Conservation (phyloP, 306 rosid genomes). For the Castanopsis chinensis region DNA sequence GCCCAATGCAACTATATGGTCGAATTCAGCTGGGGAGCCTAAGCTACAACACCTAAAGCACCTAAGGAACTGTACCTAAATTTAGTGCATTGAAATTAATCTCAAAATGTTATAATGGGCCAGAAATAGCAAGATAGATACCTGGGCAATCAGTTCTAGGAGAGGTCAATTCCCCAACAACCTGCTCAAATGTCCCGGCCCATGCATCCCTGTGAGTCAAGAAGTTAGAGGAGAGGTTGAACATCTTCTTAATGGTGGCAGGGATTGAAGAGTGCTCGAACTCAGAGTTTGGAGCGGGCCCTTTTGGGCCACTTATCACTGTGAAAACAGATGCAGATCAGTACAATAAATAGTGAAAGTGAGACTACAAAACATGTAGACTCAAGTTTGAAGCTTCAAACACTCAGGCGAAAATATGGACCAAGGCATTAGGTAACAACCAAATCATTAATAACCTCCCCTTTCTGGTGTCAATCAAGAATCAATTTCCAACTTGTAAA, state of each 20-base stretch:
- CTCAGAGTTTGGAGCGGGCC: conserved; percentile 84
- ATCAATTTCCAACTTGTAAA: conserved; percentile 10
- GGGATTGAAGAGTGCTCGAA: conserved; percentile 98
- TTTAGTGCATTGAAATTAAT: background rate
- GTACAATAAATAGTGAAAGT: conserved; percentile 16
- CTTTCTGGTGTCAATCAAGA: conserved; percentile 2
- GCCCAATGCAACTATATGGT: too few species aligned
- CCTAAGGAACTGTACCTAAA: too few species aligned
- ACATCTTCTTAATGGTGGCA: conserved; percentile 93
- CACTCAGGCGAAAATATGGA: conserved; percentile 15
- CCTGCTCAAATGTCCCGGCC: conserved; percentile 93
- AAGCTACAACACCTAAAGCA: too few species aligned
- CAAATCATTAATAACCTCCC: conserved; percentile 10
- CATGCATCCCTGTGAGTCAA: conserved; percentile 98
- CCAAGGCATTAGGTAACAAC: background rate
- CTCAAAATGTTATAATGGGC: background rate
- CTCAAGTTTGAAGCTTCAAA: conserved; percentile 17
- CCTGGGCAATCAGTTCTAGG: conserved; percentile 98
- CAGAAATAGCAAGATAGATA: conserved; percentile 15
- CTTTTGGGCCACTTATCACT: conserved; percentile 72
- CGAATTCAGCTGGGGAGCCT: too few species aligned
- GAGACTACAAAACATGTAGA: conserved; percentile 10
- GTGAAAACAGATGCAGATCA: conserved; percentile 27
- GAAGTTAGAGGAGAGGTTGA: conserved; percentile 87
- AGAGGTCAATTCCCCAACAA: conserved; percentile 63